Evolutionary conservation across 2,329 filamentous ascomycete genomes (phyloP).

Genomic region (Alternaria hordeiaustralica): DNA sequence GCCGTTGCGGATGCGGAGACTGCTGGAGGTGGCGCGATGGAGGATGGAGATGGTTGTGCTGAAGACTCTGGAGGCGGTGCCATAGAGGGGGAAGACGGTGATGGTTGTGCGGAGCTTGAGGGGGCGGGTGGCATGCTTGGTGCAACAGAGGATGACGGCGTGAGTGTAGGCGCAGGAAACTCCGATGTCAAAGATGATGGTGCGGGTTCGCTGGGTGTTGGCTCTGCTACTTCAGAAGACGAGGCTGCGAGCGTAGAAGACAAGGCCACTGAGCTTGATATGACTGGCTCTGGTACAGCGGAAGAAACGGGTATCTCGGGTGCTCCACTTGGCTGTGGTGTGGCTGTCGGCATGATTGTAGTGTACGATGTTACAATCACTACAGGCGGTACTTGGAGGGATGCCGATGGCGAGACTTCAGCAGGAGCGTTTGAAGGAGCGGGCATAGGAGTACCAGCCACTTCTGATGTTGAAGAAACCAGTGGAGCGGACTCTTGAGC

Average conservation of each 20-base stretch:
- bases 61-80: not conserved
- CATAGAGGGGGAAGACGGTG: not conserved
- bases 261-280: not conserved
- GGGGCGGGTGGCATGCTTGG: not conserved
- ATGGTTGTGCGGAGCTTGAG: slow-evolving; percentile 2
- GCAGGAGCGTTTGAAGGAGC: slow-evolving; percentile 11
- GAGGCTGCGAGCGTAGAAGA: not conserved
- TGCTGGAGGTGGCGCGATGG: not conserved
- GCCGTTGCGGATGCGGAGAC: not conserved
- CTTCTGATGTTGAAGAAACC: not conserved
- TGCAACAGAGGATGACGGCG: not conserved
- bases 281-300: not conserved
- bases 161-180: not conserved
- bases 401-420: slow-evolving; percentile 16
- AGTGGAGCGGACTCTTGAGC: slow-evolving; percentile 1
- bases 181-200: not conserved
- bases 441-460: not conserved
- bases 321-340: slow-evolving; percentile 3
- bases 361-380: slow-evolving; percentile 42
- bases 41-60: not conserved
- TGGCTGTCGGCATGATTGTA: slow-evolving; percentile 24
- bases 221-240: not conserved
- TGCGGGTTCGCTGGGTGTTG: not conserved
- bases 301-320: slow-evolving; percentile 3
- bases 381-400: slow-evolving; percentile 32